phyloP scores from a whole-genome alignment of 441 rosid species.

The Erodium moschatum region DNA sequence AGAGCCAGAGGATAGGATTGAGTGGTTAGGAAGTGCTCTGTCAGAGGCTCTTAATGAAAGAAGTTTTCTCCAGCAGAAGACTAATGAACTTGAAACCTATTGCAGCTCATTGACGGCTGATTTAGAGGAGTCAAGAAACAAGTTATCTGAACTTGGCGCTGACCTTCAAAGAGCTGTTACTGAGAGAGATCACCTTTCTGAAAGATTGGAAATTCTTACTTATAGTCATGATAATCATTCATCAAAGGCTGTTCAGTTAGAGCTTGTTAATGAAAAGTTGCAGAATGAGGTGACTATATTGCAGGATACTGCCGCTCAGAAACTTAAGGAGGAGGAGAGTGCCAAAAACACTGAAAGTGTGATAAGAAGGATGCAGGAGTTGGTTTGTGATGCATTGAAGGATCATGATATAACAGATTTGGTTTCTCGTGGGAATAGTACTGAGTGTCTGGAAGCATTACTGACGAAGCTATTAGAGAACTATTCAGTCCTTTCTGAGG shows the following conservation, averaged over 20 bases:
- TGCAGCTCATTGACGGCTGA: conserved; percentile 60
- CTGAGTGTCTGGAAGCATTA: conserved; percentile 56
- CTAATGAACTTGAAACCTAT: conserved; percentile 54
- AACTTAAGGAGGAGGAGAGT: conserved; percentile 43
- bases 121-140: conserved; percentile 53
- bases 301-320: conserved; percentile 50
- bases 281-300: conserved; percentile 42
- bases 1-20: conserved; percentile 82
- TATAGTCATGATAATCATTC: conserved; percentile 41
- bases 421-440: conserved; percentile 36
- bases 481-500: conserved; percentile 29
- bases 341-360: conserved; percentile 39
- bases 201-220: conserved; percentile 49
- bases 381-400: conserved; percentile 53
- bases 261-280: conserved; percentile 51
- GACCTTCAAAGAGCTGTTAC: conserved; percentile 42
- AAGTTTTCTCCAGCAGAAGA: conserved; percentile 55
- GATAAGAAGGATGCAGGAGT: conserved; percentile 47
- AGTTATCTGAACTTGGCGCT: conserved; percentile 43
- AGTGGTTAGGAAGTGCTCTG: conserved; percentile 75
- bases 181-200: conserved; percentile 53
- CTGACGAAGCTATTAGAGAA: conserved; percentile 63
- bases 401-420: conserved; percentile 44
- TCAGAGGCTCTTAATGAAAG: conserved; percentile 57
- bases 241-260: conserved; percentile 38